These are phyloP conservation scores for Xanthoconium separans DNA, from an alignment of 1,284 basidiomycete genomes.

Conservation along the genomic window DNA sequence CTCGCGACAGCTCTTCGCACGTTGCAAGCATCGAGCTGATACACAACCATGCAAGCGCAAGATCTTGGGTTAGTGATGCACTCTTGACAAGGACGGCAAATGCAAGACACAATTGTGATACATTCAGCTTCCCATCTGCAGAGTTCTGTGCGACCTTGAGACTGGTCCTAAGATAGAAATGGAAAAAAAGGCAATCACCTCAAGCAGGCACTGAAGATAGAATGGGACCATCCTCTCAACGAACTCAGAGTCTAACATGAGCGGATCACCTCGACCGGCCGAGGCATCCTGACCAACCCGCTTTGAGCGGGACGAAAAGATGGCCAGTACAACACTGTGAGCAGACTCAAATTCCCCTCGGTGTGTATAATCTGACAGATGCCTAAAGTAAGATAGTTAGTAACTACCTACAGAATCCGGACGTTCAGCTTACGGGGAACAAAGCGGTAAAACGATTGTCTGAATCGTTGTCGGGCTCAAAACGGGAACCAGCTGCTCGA, in stretches of 20 bases:
- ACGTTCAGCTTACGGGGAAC: conserved; percentile 52
- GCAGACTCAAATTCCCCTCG: conserved; percentile 73
- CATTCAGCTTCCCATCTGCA: conserved; percentile 52
- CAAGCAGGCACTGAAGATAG: conserved; percentile 62
- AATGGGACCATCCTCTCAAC: conserved; percentile 62
- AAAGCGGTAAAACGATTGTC: conserved; percentile 53
- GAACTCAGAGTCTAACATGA: conserved; percentile 32
- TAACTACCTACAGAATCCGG: not conserved
- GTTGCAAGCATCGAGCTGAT: conserved; percentile 50
- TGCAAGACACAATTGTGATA: conserved; percentile 61
- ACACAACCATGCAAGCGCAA: conserved; percentile 60
- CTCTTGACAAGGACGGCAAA: conserved; percentile 63
- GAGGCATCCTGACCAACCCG: conserved; percentile 19
- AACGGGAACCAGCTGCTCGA: conserved; percentile 68
- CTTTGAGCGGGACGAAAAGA: conserved; percentile 60
- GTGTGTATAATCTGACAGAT: conserved; percentile 53
- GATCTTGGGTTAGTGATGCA: conserved; percentile 41
- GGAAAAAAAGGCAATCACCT: conserved; percentile 40
- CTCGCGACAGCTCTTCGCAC: conserved; percentile 16
- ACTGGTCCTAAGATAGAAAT: not conserved
- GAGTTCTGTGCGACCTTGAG: conserved; percentile 54
- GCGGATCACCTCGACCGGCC: conserved; percentile 8
- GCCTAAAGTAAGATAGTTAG: conserved; percentile 35
- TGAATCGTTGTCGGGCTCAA: conserved; percentile 49
- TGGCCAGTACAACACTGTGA: conserved; percentile 70